Evolutionary conservation across 768 basidiomycete genomes (phyloP).

Genomic region (Panaeolus papilionaceus): DNA sequence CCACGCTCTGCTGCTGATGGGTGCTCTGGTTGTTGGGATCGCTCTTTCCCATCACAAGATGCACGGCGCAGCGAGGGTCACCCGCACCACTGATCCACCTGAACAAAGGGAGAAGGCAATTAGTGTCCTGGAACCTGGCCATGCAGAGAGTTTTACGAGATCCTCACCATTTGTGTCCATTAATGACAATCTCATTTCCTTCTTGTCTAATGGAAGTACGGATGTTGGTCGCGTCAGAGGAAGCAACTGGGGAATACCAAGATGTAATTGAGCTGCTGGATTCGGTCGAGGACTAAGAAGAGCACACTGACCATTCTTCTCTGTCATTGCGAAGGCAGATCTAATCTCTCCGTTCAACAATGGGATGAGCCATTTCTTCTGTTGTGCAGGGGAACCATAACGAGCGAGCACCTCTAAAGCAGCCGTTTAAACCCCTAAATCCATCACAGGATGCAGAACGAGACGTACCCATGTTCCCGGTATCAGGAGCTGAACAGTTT

Average conservation of each 20-base stretch:
- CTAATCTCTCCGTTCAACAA: conserved; percentile 93
- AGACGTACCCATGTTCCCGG: conserved; percentile 92
- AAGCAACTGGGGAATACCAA: conserved; percentile 64
- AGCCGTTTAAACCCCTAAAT: not conserved
- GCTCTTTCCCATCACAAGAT: conserved; percentile 95
- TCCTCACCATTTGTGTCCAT: conserved; percentile 92
- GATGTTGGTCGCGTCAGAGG: conserved; percentile 96
- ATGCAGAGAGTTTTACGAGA: not conserved
- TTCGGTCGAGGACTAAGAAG: not conserved
- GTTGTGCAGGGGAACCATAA: conserved; percentile 91
- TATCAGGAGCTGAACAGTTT: conserved; percentile 97
- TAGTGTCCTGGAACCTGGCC: not conserved
- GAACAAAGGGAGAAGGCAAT: conserved; percentile 12
- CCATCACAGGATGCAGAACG: not conserved
- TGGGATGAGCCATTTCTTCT: conserved; percentile 88
- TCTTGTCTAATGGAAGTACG: conserved; percentile 84
- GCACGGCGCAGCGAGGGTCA: conserved; percentile 87
- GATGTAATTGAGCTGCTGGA: conserved; percentile 13
- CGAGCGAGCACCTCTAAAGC: conserved; percentile 90
- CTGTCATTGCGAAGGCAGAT: conserved; percentile 97
- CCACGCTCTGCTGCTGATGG: conserved; percentile 91
- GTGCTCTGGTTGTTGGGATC: conserved; percentile 80
- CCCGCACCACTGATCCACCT: conserved; percentile 99
- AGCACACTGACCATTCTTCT: conserved; percentile 70
- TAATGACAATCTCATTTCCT: conserved; percentile 89